Evolutionary conservation across 805 yeast species (phyloP), one percentile per base, ranked within the genome.

Genomic region (Myxozyma mucilagina): DNA sequence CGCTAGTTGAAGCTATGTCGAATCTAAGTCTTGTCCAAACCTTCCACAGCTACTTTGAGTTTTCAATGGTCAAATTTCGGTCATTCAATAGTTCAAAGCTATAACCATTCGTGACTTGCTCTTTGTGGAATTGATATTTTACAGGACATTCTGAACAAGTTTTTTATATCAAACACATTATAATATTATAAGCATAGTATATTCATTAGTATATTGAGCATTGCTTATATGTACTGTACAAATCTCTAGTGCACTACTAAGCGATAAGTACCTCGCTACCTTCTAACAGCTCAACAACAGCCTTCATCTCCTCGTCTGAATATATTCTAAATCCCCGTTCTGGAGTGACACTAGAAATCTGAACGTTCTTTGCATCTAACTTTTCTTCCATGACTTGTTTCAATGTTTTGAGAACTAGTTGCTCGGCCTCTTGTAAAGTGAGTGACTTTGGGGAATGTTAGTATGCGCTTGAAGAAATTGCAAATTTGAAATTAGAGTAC

Each of bases 381-480:
- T 93, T 94, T 77, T 94, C 99, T 79, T 94, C 99, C 99, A 94
- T 94, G 49, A 94, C 99, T 77, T 94, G 99, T 75, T 92, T 92
- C 69, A 94, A 82, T 59, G 90, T 89, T 78, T 91, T 92, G 72
- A 94, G 81, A 6, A 92, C 87, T 72, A 94, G 80, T 47, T 89
- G 76, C 79, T 94, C 98, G 8, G 98, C 99, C 74, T 96, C 99
- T 68, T 86, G 84, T 68, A 94, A 79, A 13, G 97, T 90, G 70
- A 94, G 81, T 20, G 96, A 89, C 61, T 77, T 68, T n/a, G 38
- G 20, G 9, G 44, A 16, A 31, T 18, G 29, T 52, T 47, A 53
- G 58, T 35, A 34, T 10, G 3, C 7, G 34, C 14, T 34, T 31
- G 11, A 9, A 32, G 24, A 53, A 5, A 18, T 24, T 24, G 29